Evolutionary conservation across 805 yeast species (phyloP).

Genomic region (Brettanomyces sp.): DNA sequence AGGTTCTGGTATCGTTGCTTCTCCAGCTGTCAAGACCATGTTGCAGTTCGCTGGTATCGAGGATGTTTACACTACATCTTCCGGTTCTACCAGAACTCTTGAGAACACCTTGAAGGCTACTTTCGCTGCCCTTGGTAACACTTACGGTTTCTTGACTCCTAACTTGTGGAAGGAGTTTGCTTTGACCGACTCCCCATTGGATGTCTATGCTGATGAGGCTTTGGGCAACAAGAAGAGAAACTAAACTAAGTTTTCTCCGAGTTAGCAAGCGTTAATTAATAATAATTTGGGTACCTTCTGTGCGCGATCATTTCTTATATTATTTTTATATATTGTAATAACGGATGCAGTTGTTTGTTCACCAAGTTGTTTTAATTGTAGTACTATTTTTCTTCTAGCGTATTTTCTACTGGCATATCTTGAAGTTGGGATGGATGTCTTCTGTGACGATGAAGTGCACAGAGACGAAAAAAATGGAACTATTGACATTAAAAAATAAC

Average conservation of each 20-base stretch:
- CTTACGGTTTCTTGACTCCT: conserved; percentile 99
- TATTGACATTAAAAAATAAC: neutral
- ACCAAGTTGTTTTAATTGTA: too few species aligned
- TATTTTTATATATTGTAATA: neutral
- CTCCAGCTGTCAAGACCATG: conserved; percentile 98
- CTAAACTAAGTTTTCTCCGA: conserved; percentile 42
- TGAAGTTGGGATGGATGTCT: too few species aligned
- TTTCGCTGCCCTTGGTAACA: conserved; percentile 98
- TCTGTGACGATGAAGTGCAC: too few species aligned
- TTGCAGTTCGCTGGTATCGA: conserved; percentile 99
- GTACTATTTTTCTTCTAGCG: too few species aligned
- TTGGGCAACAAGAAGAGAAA: conserved; percentile 66
- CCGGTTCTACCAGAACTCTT: conserved; percentile 98
- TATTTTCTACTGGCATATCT: too few species aligned
- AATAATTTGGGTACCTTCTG: too few species aligned
- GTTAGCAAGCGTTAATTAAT: too few species aligned
- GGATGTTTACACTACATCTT: conserved; percentile 97
- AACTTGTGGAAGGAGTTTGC: conserved; percentile 91
- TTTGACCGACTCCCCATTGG: conserved; percentile 88
- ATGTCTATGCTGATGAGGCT: conserved; percentile 84
- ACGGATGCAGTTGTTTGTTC: too few species aligned
- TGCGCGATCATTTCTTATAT: neutral
- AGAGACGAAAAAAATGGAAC: too few species aligned
- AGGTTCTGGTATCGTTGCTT: conserved; percentile 99
- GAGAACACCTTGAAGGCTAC: conserved; percentile 99